Percentiles rank a stretch among this genome's conserved stretches.
These are phyloP conservation scores for Fomitopsis schrenkii DNA, from an alignment of 1,284 basidiomycete genomes.

Conservation along the genomic window DNA sequence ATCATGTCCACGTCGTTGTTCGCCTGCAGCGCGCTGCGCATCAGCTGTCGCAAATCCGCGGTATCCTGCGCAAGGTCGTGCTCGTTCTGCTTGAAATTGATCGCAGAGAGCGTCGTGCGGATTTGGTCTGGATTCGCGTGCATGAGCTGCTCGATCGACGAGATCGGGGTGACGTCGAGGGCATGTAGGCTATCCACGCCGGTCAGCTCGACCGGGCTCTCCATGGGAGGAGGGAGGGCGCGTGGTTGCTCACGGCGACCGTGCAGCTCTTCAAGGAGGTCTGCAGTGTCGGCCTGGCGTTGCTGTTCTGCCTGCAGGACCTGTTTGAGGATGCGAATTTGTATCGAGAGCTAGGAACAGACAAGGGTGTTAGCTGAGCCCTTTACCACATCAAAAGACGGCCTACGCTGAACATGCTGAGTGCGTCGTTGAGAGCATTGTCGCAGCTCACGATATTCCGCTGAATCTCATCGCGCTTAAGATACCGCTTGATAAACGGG, in stretches of 20 bases:
- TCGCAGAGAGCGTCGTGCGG: conserved; percentile 13
- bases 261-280: conserved; percentile 20
- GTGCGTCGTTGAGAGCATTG: conserved; percentile 30
- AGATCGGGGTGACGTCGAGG: not conserved
- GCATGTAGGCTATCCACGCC: conserved; percentile 5
- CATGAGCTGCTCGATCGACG: conserved; percentile 4
- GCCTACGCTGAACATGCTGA: conserved; percentile 17
- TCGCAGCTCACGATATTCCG: conserved; percentile 52
- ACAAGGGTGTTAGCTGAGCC: not conserved
- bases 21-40: conserved; percentile 53
- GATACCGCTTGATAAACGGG: conserved; percentile 76
- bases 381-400: not conserved
- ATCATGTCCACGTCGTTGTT: conserved; percentile 64
- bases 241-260: conserved; percentile 5
- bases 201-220: conserved; percentile 13
- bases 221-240: conserved; percentile 7
- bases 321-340: conserved; percentile 57
- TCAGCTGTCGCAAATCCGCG: conserved; percentile 51
- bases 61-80: conserved; percentile 51
- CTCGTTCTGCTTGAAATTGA: conserved; percentile 43
- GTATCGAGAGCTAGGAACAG: conserved; percentile 38
- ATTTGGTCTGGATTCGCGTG: conserved; percentile 10
- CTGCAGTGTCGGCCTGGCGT: conserved; percentile 25
- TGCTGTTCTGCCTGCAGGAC: conserved; percentile 38
- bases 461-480: conserved; percentile 70